A percentile compares a stretch with the other conserved stretches of the same genome.
Evolutionary conservation across 176 grass and related monocot species (phyloP).

Genomic region (Ampelocalamus luodianensis): DNA sequence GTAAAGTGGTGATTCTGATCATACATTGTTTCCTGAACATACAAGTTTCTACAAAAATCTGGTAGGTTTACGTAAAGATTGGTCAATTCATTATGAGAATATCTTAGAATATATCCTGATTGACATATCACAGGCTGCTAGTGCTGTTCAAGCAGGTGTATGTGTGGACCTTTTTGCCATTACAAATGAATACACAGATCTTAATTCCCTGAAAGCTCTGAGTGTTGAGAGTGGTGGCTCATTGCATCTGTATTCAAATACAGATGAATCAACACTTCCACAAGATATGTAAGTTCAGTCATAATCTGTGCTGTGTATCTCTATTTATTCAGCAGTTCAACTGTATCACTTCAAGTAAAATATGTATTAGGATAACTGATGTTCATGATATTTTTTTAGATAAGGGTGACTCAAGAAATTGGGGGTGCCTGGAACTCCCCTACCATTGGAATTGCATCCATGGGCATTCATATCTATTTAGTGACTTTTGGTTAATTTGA

Average conservation of each 20-base stretch:
- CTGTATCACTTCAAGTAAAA: constrained; percentile 19
- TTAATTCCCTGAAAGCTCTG: constrained; percentile 84
- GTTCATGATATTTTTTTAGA: neutral
- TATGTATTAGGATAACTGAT: neutral
- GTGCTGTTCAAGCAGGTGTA: constrained; percentile 97
- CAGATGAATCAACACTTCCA: constrained; percentile 94
- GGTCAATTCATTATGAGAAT: constrained; percentile 28
- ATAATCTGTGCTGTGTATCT: constrained; percentile 19
- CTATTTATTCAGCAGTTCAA: constrained; percentile 6
- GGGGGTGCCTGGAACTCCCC: neutral
- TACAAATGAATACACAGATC: constrained; percentile 94
- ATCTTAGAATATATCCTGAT: constrained; percentile 61
- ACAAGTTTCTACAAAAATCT: constrained; percentile 89
- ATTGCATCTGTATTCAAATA: constrained; percentile 82
- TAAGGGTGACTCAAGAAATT: constrained; percentile 24
- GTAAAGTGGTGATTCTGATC: constrained; percentile 59
- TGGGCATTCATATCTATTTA: constrained; percentile 13
- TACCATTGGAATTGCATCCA: neutral
- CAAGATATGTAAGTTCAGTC: constrained; percentile 87
- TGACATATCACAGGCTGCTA: constrained; percentile 86
- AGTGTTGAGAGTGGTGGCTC: constrained; percentile 95
- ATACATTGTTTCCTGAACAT: constrained; percentile 66
- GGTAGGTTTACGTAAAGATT: constrained; percentile 56
- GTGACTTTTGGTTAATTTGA: constrained; percentile 16
- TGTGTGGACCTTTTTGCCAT: constrained; percentile 95